Evolutionary conservation across 306 rosid genomes (phyloP).

Genomic region (Gleditsia sinensis): DNA sequence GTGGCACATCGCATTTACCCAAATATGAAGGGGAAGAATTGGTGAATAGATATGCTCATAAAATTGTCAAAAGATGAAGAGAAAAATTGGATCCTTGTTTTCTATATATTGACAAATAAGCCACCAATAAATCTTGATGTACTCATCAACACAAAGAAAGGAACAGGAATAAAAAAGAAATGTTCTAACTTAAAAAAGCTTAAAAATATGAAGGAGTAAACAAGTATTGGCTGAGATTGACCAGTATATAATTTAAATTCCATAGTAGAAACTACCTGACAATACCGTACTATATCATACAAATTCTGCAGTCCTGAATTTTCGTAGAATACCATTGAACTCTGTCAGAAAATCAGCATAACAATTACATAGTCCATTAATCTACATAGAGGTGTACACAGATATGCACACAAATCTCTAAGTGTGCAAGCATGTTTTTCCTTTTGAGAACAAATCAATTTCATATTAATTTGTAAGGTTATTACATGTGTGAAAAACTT

Average conservation of each 20-base stretch:
- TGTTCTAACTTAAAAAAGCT: background rate
- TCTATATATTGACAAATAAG: slow-evolving; percentile 3
- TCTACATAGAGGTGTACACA: background rate
- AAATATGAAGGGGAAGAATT: background rate
- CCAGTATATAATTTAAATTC: slow-evolving; percentile 20
- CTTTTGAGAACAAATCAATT: slow-evolving; percentile 21
- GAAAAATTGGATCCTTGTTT: slow-evolving; percentile 10
- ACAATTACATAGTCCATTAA: slow-evolving; percentile 29
- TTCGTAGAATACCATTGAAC: slow-evolving; percentile 97
- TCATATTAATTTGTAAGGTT: background rate
- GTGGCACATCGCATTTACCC: no score
- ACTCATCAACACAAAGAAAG: slow-evolving; percentile 1
- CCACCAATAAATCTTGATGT: slow-evolving; percentile 4
- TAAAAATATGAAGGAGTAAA: slow-evolving; percentile 14
- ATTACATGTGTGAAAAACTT: background rate
- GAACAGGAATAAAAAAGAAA: slow-evolving; percentile 7
- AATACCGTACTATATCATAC: slow-evolving; percentile 85
- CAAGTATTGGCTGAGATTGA: slow-evolving; percentile 4
- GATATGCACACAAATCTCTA: slow-evolving; percentile 12
- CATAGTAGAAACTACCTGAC: slow-evolving; percentile 63
- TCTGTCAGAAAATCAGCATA: slow-evolving; percentile 58
- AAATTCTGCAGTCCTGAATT: slow-evolving; percentile 88
- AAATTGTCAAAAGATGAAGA: slow-evolving; percentile 23
- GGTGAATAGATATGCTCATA: background rate
- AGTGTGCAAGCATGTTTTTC: slow-evolving; percentile 16